Conservation (phyloP, 208 protist species). For the Trichomonas tenax region DNA sequence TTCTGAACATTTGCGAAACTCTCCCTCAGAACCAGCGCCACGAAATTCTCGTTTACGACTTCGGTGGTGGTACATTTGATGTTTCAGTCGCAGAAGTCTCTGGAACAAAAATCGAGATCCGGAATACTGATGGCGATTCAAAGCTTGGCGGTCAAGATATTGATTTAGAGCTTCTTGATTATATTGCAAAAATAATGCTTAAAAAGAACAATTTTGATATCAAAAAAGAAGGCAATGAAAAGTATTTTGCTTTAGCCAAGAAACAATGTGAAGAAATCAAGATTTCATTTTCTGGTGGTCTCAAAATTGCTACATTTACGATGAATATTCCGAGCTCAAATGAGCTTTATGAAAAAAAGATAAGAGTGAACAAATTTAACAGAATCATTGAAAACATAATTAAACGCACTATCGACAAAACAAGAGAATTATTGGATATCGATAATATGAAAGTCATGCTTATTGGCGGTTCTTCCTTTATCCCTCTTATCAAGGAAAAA, state of each 20-base stretch:
- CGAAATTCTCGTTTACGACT: conserved; percentile 86
- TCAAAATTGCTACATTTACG: conserved; percentile 70
- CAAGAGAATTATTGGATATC: conserved; percentile 56
- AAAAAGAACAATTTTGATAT: conserved; percentile 61
- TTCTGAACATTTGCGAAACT: no score
- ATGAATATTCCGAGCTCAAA: conserved; percentile 65
- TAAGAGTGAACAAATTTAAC: conserved; percentile 79
- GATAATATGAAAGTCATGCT: conserved; percentile 81
- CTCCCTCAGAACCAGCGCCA: conserved; percentile 50
- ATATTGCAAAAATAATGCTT: conserved; percentile 73
- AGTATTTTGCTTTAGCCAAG: conserved; percentile 49
- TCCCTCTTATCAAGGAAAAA: conserved; percentile 51
- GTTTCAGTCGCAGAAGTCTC: conserved; percentile 92
- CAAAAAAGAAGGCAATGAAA: background rate
- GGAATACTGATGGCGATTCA: conserved; percentile 73
- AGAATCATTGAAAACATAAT: conserved; percentile 83
- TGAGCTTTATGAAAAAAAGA: conserved; percentile 56
- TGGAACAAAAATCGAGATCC: conserved; percentile 78
- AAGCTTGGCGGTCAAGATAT: conserved; percentile 86
- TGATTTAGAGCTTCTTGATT: conserved; percentile 71
- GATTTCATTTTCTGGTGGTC: conserved; percentile 55
- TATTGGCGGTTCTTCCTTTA: conserved; percentile 80
- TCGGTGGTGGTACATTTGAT: conserved; percentile 52
- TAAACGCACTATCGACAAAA: conserved; percentile 67
- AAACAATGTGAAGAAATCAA: conserved; percentile 75